A percentile compares a stretch with the other conserved stretches of the same genome.
These are phyloP conservation scores for Thelonectria rubi DNA, from an alignment of 2,329 filamentous ascomycete genomes.

Conservation along the genomic window DNA sequence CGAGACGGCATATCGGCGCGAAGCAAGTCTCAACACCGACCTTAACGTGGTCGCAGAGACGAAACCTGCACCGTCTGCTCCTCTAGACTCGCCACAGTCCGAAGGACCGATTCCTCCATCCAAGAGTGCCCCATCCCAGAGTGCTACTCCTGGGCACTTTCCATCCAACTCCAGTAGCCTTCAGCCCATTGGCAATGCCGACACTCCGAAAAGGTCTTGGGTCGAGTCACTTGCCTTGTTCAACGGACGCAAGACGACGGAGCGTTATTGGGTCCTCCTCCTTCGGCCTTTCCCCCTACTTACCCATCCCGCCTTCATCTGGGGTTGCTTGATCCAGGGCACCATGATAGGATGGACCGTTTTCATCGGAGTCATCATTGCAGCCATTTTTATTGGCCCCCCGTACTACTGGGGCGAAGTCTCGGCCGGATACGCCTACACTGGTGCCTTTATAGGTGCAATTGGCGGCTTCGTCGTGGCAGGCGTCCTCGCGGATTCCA, in stretches of 20 bases:
- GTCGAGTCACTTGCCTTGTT: constrained; percentile 72
- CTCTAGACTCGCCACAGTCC: constrained; percentile 10
- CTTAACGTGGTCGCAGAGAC: constrained; percentile 47
- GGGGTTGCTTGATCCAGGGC: constrained; percentile 82
- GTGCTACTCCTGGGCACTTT: constrained; percentile 35
- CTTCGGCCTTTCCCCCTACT: constrained; percentile 85
- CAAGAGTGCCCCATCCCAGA: not conserved
- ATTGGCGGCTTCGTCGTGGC: constrained; percentile 80
- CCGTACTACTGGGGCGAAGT: constrained; percentile 85
- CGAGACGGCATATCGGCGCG: constrained; percentile 81
- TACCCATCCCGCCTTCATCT: constrained; percentile 84
- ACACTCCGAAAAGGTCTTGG: constrained; percentile 65
- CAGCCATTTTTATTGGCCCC: constrained; percentile 82
- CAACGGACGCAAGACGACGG: constrained; percentile 83
- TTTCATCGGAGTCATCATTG: constrained; percentile 85
- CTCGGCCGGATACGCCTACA: constrained; percentile 86
- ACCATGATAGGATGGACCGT: constrained; percentile 95
- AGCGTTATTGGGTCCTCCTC: constrained; percentile 71
- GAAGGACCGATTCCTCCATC: not conserved
- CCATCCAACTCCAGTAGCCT: constrained; percentile 46
- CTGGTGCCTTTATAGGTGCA: constrained; percentile 85
- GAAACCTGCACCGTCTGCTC: constrained; percentile 21
- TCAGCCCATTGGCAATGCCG: constrained; percentile 47
- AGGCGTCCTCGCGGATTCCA: constrained; percentile 77
- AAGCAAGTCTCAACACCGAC: constrained; percentile 75